These are phyloP conservation scores for Nothophaeocryptopus gaeumannii DNA, from an alignment of 2,329 filamentous ascomycete species.

Conservation along the genomic window DNA sequence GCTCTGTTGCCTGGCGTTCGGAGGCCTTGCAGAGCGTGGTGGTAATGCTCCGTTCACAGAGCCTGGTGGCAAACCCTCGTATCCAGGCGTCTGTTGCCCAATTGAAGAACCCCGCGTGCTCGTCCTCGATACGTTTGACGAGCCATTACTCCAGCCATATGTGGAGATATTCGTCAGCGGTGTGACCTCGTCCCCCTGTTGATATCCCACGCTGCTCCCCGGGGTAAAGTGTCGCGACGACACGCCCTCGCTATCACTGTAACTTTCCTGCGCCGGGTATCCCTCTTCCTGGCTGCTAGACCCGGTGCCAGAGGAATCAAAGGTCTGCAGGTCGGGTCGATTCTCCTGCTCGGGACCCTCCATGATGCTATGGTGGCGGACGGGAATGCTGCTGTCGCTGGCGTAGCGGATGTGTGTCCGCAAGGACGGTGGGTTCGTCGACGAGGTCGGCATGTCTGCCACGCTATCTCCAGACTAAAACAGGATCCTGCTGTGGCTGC, in stretches of 20 bases:
- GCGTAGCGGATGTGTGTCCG: conserved; percentile 21
- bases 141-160: conserved; percentile 30
- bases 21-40: conserved; percentile 33
- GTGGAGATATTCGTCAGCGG: conserved; percentile 29
- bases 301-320: conserved; percentile 33
- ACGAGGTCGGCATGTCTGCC: conserved; percentile 2
- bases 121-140: conserved; percentile 14
- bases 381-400: conserved; percentile 20
- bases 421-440: conserved; percentile 5
- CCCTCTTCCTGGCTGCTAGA: conserved; percentile 29
- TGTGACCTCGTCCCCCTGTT: conserved; percentile 25
- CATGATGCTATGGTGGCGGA: conserved; percentile 30
- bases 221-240: conserved; percentile 27
- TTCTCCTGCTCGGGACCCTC: conserved; percentile 30
- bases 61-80: conserved; percentile 20
- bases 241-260: conserved; percentile 30
- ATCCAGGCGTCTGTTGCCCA: conserved; percentile 13
- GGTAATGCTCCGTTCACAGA: conserved; percentile 12
- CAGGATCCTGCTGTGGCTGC: no score
- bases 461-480: no score
- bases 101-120: conserved; percentile 13
- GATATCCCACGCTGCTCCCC: conserved; percentile 12
- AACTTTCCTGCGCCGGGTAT: conserved; percentile 21
- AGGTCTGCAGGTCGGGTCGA: conserved; percentile 32
- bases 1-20: conserved; percentile 45